A percentile compares a stretch with the other conserved stretches of the same genome.
phyloP scores from a whole-genome alignment of 441 rosid species.

The Bruguiera hainesii region DNA sequence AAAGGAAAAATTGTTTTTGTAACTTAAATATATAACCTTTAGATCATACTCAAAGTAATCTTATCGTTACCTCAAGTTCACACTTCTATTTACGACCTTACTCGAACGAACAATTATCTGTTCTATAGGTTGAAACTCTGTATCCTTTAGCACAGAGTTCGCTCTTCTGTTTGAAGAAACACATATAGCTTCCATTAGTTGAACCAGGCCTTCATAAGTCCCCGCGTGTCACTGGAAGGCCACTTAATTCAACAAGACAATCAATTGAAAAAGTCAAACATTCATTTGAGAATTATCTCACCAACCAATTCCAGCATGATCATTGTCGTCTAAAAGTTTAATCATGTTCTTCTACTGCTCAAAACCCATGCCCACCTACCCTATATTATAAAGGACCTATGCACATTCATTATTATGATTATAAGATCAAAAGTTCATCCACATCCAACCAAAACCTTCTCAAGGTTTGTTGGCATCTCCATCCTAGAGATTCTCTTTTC shows the following conservation, averaged over 20 bases:
- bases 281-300: slow-evolving; percentile 15
- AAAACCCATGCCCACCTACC: slow-evolving; percentile 18
- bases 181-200: slow-evolving; percentile 17
- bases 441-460: slow-evolving; percentile 31
- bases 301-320: slow-evolving; percentile 18
- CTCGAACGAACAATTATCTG: too few relatives aligned
- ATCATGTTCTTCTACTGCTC: slow-evolving; percentile 19
- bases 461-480: slow-evolving; percentile 24
- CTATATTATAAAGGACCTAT: slow-evolving; percentile 10
- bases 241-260: slow-evolving; percentile 10
- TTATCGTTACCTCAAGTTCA: too few relatives aligned
- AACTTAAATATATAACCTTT: too few relatives aligned
- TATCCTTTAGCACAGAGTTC: too few relatives aligned
- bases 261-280: slow-evolving; percentile 15
- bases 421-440: not conserved
- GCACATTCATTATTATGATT: slow-evolving; percentile 9
- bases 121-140: too few relatives aligned
- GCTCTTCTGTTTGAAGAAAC: not conserved
- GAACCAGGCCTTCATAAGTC: slow-evolving; percentile 26
- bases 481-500: slow-evolving; percentile 2
- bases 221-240: not conserved
- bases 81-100: not conserved
- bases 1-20: too few relatives aligned
- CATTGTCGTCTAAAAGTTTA: slow-evolving; percentile 39
- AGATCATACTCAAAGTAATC: too few relatives aligned